Evolutionary conservation across 2,329 filamentous ascomycete genomes (phyloP).

Genomic region (Bertia moriformis): DNA sequence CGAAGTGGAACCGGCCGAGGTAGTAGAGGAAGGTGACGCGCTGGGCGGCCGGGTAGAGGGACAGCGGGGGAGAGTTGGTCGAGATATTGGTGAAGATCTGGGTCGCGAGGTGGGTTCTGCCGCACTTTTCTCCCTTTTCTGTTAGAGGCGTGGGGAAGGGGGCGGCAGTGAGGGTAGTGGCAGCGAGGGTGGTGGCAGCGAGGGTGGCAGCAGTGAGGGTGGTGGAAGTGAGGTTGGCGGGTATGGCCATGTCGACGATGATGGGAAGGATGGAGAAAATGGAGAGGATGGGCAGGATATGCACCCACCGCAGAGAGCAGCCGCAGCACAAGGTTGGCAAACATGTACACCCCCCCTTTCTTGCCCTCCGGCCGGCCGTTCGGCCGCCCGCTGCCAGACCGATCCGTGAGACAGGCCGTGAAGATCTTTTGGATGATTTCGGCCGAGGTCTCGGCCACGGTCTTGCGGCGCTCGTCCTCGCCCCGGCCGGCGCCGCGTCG

Average conservation of each 20-base stretch:
- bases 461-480: slow-evolving; percentile 57
- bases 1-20: slow-evolving; percentile 77
- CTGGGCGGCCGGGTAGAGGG: slow-evolving; percentile 70
- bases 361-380: slow-evolving; percentile 73
- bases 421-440: slow-evolving; percentile 85
- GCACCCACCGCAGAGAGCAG: slow-evolving; percentile 64
- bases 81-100: slow-evolving; percentile 83
- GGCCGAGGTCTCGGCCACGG: slow-evolving; percentile 73
- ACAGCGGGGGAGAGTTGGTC: slow-evolving; percentile 66
- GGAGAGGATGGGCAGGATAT: too few species aligned
- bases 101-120: slow-evolving; percentile 68
- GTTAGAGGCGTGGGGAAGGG: neutral
- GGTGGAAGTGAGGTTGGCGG: too few species aligned
- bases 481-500: slow-evolving; percentile 27
- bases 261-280: too few species aligned
- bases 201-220: too few species aligned
- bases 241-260: neutral
- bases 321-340: slow-evolving; percentile 80
- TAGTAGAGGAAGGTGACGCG: slow-evolving; percentile 90
- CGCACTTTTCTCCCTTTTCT: slow-evolving; percentile 53
- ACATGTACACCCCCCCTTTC: slow-evolving; percentile 75
- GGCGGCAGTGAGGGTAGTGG: slow-evolving; percentile 1
- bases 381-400: slow-evolving; percentile 50
- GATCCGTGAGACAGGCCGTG: slow-evolving; percentile 74
- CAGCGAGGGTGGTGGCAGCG: too few species aligned